A percentile compares a stretch with the other conserved stretches of the same genome.
Conservation (phyloP, 2,329 filamentous ascomycete species). For the Phialemoniopsis sp. region DNA sequence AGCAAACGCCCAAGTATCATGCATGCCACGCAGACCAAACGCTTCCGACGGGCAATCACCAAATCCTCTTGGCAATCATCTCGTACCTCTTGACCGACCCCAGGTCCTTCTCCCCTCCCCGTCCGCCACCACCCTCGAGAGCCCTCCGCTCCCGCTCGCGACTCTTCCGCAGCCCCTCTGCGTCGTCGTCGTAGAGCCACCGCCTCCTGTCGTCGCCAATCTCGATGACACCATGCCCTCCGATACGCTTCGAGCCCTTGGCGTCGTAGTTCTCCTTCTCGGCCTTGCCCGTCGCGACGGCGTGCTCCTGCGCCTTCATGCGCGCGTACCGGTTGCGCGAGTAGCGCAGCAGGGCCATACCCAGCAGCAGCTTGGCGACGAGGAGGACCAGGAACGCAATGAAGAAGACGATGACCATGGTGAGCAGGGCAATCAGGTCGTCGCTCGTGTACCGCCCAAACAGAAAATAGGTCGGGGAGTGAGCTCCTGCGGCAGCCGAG, state of each 20-base stretch:
- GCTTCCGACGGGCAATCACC: slow-evolving; percentile 60
- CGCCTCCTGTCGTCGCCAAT: slow-evolving; percentile 81
- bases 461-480: slow-evolving; percentile 29
- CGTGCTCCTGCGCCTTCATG: slow-evolving; percentile 70
- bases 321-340: slow-evolving; percentile 72
- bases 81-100: slow-evolving; percentile 76
- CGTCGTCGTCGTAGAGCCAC: slow-evolving; percentile 84
- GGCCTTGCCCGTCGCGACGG: slow-evolving; percentile 36
- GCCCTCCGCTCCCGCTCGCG: slow-evolving; percentile 60
- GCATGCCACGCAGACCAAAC: no score
- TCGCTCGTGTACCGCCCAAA: slow-evolving; percentile 56
- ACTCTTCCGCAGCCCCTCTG: slow-evolving; percentile 60
- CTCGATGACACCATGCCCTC: slow-evolving; percentile 82
- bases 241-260: slow-evolving; percentile 64
- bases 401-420: slow-evolving; percentile 84
- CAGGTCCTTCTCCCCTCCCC: slow-evolving; percentile 53
- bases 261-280: slow-evolving; percentile 59
- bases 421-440: slow-evolving; percentile 68
- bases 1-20: no score
- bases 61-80: slow-evolving; percentile 96
- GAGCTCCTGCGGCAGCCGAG: slow-evolving; percentile 15
- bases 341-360: slow-evolving; percentile 81
- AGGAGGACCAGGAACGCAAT: slow-evolving; percentile 81
- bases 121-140: slow-evolving; percentile 48
- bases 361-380: slow-evolving; percentile 78